Evolutionary conservation across 2,329 filamentous ascomycete species (phyloP), one percentile per base, ranked within the genome.

Genomic region (Curvularia spicifera): DNA sequence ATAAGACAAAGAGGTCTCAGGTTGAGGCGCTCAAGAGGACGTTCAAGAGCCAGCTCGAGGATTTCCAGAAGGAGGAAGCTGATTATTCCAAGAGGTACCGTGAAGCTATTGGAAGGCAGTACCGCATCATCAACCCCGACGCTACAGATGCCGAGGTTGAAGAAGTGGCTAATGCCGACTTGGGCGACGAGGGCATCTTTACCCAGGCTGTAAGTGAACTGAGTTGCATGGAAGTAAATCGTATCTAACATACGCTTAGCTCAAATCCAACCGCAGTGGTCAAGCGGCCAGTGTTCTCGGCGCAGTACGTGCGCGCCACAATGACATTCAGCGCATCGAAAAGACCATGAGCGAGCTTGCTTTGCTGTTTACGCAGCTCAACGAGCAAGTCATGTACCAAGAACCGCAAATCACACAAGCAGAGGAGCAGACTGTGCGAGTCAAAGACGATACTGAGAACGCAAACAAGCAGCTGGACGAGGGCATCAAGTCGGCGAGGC

Each of bases 281-380:
- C 89, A 91, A 71, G 91, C 90, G 42, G 85, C 83, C 50, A 87
- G 88, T 15, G 87, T 92, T 7, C 86, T 94, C 49, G 90, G 90
- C 64, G 89, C 89, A 63, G 91, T 94, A 39, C 89, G 90, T 65
- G 90, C 90, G 37, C 90, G 91, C 55, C 91, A 94, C 82, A 91
- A 90, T 73, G 91, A 94, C 78, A 88, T 94, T 63, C 86, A 91
- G 79, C 87, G 86, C 76, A 94, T 95, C 67, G 90, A 94, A 78
- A 83, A 85, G 73, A 92, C 89, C 5, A 83, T 94, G 64, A 80
- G 81, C 35, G 89, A 94, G 75, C 84, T 94, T 42, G 83, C 86
- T 26, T 74, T 83, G 47, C 83, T 94, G 68, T 93, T 92, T 81
- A 82, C 88, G 65, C 87, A 93, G 70, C 86, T 95, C 61, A 89